Evolutionary conservation across 2,329 filamentous ascomycete genomes (phyloP).

Genomic region (Lizonia empirigonia): DNA sequence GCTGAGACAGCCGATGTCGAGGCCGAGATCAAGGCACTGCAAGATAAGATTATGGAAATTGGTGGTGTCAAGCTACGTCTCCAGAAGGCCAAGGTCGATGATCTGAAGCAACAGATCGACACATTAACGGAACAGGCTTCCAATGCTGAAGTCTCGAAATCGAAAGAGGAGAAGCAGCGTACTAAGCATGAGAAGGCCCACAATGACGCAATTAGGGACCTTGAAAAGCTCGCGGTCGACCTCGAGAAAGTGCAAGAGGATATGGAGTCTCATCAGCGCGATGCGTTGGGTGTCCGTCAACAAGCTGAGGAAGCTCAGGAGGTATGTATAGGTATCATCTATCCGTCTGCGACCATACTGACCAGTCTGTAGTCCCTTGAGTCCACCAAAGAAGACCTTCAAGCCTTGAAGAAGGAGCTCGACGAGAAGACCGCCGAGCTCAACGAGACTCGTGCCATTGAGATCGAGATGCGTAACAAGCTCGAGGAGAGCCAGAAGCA

Average conservation of each 20-base stretch:
- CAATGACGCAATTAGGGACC: slow-evolving; percentile 77
- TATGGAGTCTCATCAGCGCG: slow-evolving; percentile 75
- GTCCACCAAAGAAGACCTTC: slow-evolving; percentile 79
- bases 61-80: slow-evolving; percentile 90
- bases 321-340: slow-evolving; percentile 40
- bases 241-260: slow-evolving; percentile 79
- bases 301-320: slow-evolving; percentile 82
- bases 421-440: slow-evolving; percentile 72
- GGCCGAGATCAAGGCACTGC: slow-evolving; percentile 87
- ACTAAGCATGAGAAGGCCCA: slow-evolving; percentile 84
- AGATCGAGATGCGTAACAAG: slow-evolving; percentile 99
- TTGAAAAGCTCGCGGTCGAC: slow-evolving; percentile 73
- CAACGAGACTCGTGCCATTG: slow-evolving; percentile 62
- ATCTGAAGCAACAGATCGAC: slow-evolving; percentile 79
- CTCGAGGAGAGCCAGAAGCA: slow-evolving; percentile 95
- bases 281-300: slow-evolving; percentile 72
- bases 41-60: slow-evolving; percentile 98
- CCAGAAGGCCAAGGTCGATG: slow-evolving; percentile 90
- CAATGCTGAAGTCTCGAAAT: slow-evolving; percentile 82
- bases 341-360: not conserved
- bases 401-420: slow-evolving; percentile 78
- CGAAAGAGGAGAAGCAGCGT: slow-evolving; percentile 92
- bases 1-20: slow-evolving; percentile 88
- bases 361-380: slow-evolving; percentile 63
- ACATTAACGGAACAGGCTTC: slow-evolving; percentile 82